Base-by-base conservation (phyloP, 1,284 basidiomycete species). In the Schizophyllum commune region DNA sequence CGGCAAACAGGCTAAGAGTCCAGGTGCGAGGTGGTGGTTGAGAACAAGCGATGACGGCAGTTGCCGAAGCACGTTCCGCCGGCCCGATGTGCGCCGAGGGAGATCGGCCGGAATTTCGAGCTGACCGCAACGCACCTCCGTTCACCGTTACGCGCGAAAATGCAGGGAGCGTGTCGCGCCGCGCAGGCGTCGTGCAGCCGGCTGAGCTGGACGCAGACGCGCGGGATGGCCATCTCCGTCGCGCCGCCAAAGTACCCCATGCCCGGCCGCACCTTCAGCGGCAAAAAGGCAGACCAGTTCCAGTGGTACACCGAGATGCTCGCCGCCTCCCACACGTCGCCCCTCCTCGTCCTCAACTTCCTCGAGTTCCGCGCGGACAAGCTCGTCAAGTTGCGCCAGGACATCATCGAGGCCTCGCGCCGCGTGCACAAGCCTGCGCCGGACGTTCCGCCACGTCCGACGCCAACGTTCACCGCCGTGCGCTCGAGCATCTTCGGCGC, bases 271-370 rank as follows among this genome's bases (percentile, higher is more conserved):
- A 76, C 80, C 63, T 92, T 88, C 70, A 79, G 77, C 61, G 83
- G 84, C 71, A 86, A 87, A 71, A 92, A 92, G 72, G 79, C 85
- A 0, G 84, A 83, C 73, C 86, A 91, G 71, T 89, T 85, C 74
- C 80, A 84, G 77, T 85, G 86, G 73, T 92, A 91, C 79, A 78
- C 80, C 60, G 78, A 76, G 64, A 81, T 91, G 63, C 79, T 92
- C 66, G 72, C 82, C 61, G 73, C 77, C 58, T 82, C 79, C 72
- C 67, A 73, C 32, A 68, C 75, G 32, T 77, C 82, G 5, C 88
- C 89, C 39, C 74, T 92, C 69, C 74, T 92, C 66, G 79, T 92
- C 72, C 79, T 92, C 58, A 80, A 84, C 61, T 86, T 90, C 73
- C 78, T 82, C 63, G 84, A 89, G 62, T 89, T 92, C 71, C 79